Conservation (phyloP, 768 basidiomycete genomes). For the Boletus sp. region DNA sequence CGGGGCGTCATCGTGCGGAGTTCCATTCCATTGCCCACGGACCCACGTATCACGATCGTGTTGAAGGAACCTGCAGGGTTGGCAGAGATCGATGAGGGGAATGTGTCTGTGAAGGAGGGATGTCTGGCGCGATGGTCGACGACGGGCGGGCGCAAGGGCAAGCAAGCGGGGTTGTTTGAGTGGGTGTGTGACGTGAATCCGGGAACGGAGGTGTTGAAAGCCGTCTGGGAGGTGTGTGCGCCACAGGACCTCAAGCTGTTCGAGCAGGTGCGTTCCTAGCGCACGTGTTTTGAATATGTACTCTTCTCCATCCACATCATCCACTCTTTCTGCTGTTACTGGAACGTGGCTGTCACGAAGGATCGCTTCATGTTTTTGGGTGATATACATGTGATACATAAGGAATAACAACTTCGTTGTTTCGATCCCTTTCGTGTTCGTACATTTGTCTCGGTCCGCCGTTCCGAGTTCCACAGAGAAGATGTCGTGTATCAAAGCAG, state of each 20-base stretch:
- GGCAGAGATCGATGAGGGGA: conserved; percentile 20
- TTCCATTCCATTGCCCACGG: conserved; percentile 26
- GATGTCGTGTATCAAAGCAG: conserved; percentile 34
- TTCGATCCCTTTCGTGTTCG: background rate
- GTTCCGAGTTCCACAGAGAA: background rate
- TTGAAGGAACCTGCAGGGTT: conserved; percentile 27
- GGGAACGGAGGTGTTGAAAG: conserved; percentile 23
- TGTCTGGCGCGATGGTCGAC: conserved; percentile 23
- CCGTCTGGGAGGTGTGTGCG: conserved; percentile 29
- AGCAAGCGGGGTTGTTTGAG: conserved; percentile 26
- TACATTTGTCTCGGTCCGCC: background rate
- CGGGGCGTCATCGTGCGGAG: conserved; percentile 23
- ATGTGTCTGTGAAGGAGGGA: conserved; percentile 6
- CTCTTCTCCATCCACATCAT: too few species aligned
- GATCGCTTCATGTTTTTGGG: background rate
- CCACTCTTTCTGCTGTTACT: background rate
- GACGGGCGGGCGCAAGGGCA: conserved; percentile 15
- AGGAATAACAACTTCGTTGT: background rate
- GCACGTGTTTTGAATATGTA: too few species aligned
- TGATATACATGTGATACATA: background rate
- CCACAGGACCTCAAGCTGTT: conserved; percentile 19
- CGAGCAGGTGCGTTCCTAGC: conserved; percentile 12
- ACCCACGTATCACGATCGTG: conserved; percentile 28
- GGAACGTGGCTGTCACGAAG: background rate
- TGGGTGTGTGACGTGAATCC: conserved; percentile 27